Percentiles rank a stretch among this genome's conserved stretches.
These are phyloP conservation scores for Cyberlindnera veronae DNA, from an alignment of 805 yeast species.

Conservation along the genomic window DNA sequence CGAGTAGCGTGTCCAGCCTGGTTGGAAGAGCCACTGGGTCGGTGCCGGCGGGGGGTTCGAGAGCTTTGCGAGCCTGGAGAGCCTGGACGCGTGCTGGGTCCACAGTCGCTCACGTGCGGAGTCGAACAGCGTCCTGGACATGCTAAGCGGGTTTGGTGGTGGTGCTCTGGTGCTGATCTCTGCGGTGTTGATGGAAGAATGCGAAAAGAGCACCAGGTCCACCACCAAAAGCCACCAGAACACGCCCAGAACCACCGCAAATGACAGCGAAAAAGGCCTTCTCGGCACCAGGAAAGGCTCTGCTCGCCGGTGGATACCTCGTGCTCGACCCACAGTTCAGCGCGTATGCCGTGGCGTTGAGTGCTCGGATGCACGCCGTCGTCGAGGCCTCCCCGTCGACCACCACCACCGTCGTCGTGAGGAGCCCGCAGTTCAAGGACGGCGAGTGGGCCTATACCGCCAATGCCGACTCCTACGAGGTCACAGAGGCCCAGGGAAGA, in stretches of 20 bases:
- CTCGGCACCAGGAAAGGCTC: conserved; percentile 95
- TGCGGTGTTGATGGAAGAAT: too few species aligned
- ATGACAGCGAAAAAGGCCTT: too few species aligned
- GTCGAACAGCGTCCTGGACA: too few species aligned
- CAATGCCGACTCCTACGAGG: conserved; percentile 11
- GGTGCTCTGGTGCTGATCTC: too few species aligned
- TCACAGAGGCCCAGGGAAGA: conserved; percentile 31
- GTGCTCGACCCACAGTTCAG: conserved; percentile 75
- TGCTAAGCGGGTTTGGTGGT: too few species aligned
- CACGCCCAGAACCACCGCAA: too few species aligned
- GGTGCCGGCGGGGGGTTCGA: too few species aligned
- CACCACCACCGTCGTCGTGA: conserved; percentile 37
- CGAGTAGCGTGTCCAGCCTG: conserved; percentile 13
- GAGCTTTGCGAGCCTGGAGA: too few species aligned
- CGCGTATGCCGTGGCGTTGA: conserved; percentile 82
- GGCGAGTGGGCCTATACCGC: conserved; percentile 66
- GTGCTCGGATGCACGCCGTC: conserved; percentile 85
- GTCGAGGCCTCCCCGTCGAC: conserved; percentile 25
- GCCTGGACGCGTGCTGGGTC: too few species aligned
- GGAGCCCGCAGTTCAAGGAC: conserved; percentile 72
- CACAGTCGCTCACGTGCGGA: too few species aligned
- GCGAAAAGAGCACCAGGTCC: too few species aligned
- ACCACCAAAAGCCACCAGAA: too few species aligned
- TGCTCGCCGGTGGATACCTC: conserved; percentile 91
- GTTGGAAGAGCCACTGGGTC: conserved; percentile 4